phyloP scores from a whole-genome alignment of 306 rosid genomes.

The Lathyrus sativus region DNA sequence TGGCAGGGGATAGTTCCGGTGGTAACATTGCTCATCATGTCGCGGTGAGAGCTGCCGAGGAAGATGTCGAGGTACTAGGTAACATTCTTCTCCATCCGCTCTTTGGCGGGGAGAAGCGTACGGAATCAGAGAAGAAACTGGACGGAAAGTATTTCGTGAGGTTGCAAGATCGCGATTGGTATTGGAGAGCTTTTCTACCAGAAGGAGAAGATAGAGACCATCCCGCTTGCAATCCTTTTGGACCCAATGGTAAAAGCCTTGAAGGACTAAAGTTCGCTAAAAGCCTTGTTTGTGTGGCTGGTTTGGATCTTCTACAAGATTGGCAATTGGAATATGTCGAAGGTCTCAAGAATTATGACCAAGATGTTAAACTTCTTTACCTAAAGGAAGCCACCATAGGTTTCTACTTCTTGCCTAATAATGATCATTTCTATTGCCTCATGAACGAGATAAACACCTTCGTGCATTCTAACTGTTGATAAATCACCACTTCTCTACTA shows the following conservation, averaged over 20 bases:
- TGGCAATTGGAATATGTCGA: slow-evolving; percentile 84
- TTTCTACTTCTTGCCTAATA: slow-evolving; percentile 93
- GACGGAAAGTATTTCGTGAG: slow-evolving; percentile 86
- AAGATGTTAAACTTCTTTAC: slow-evolving; percentile 64
- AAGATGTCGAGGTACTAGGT: slow-evolving; percentile 71
- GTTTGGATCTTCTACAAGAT: slow-evolving; percentile 87
- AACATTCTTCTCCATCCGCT: slow-evolving; percentile 88
- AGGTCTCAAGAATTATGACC: slow-evolving; percentile 62
- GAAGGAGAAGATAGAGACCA: slow-evolving; percentile 89
- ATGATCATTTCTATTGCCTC: slow-evolving; percentile 69
- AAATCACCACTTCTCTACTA: slow-evolving; percentile 31
- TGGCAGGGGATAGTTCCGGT: slow-evolving; percentile 90
- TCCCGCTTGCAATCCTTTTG: slow-evolving; percentile 78
- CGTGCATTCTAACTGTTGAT: slow-evolving; percentile 64
- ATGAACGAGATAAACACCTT: slow-evolving; percentile 75
- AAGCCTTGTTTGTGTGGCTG: slow-evolving; percentile 86
- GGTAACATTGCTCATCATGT: slow-evolving; percentile 90
- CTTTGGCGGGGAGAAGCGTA: slow-evolving; percentile 72
- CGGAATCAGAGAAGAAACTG: slow-evolving; percentile 61
- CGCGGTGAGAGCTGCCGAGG: slow-evolving; percentile 66
- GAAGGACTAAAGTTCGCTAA: slow-evolving; percentile 67
- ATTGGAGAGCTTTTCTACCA: slow-evolving; percentile 89
- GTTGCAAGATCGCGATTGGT: slow-evolving; percentile 89
- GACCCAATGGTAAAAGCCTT: slow-evolving; percentile 63
- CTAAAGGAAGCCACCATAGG: slow-evolving; percentile 83